These are phyloP conservation scores for Cladosporium colombiae DNA, from an alignment of 2,329 filamentous ascomycete genomes.

Conservation along the genomic window DNA sequence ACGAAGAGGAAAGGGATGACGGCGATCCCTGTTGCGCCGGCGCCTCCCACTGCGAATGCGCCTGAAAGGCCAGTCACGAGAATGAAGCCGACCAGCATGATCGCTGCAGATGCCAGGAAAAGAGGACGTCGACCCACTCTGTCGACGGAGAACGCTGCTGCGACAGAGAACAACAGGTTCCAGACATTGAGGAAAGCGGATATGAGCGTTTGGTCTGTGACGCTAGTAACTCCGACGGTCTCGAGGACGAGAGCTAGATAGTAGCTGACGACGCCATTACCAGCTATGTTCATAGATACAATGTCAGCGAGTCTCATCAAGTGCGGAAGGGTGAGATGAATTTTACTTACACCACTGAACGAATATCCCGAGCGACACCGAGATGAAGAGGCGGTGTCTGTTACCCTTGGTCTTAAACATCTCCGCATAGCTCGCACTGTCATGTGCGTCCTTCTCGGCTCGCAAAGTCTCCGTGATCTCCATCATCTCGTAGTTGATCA, in stretches of 20 bases:
- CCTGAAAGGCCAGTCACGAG: constrained; percentile 41
- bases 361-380: constrained; percentile 26
- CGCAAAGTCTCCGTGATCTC: constrained; percentile 60
- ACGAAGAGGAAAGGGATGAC: constrained; percentile 61
- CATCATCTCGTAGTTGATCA: constrained; percentile 60
- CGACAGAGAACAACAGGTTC: constrained; percentile 42
- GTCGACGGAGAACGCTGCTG: constrained; percentile 41
- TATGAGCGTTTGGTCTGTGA: constrained; percentile 31
- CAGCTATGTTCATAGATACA: not conserved
- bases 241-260: constrained; percentile 35
- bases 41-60: constrained; percentile 48
- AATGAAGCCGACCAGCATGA: constrained; percentile 56
- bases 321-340: not conserved
- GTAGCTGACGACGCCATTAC: constrained; percentile 23
- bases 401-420: constrained; percentile 57
- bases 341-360: constrained; percentile 36
- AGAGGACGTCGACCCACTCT: constrained; percentile 46
- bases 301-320: not conserved
- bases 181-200: constrained; percentile 43
- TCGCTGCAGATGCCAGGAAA: constrained; percentile 52
- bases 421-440: constrained; percentile 43
- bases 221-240: constrained; percentile 32
- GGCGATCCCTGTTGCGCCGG: constrained; percentile 40
- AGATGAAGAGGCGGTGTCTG: constrained; percentile 53
- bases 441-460: constrained; percentile 14